Evolutionary conservation across 2,329 filamentous ascomycete species (phyloP), one percentile per base, ranked within the genome.

Genomic region (Aspergillus versicolor): DNA sequence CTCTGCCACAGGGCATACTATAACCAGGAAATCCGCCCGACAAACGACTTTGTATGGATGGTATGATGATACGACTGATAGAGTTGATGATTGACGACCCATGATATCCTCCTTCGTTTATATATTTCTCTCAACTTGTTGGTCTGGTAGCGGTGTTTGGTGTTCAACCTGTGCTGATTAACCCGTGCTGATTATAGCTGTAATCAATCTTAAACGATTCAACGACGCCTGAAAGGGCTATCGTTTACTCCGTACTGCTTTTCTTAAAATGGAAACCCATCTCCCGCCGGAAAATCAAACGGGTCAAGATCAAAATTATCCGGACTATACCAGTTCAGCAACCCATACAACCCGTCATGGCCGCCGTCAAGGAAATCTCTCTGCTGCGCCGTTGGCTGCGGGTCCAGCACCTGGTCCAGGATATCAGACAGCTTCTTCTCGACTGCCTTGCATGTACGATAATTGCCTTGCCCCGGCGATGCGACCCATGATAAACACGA

Each of bases 1-100:
- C 63, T 75, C 27, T 75, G 73, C 46, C 71, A 75, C 41, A 61
- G 68, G 6, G 67, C 69, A 2, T 75, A 75, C 64, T 75, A 66
- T 58, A 61, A 66, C 38, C 61, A 69, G 46, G 69, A 73, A 43
- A 56, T 63, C 32, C 64, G 66, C 45, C 65, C 65, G 7, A 65
- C 61, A 30, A 67, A 63, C 27, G 70, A 74, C 50, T 75, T 70
- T 65, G 66, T 73, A 30, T 73, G 71, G 71, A 71, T 75, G 67
- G 73, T 73, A 57, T 34, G n/a, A 47, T 6, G 27, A 47, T 27
- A 30, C 19, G 41, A 27, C 17, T 47, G 27, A 58, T 51, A 45
- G 38, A 53, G 50, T 30, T 41, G 34, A 32, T 27, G 15, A 21
- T 41, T 50, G 9, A 22, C 12, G 12, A 12, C 21, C 30, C 21